Evolutionary conservation across 1,284 basidiomycete species (phyloP).

Genomic region (Xerocomus cyaneibrunnescens): DNA sequence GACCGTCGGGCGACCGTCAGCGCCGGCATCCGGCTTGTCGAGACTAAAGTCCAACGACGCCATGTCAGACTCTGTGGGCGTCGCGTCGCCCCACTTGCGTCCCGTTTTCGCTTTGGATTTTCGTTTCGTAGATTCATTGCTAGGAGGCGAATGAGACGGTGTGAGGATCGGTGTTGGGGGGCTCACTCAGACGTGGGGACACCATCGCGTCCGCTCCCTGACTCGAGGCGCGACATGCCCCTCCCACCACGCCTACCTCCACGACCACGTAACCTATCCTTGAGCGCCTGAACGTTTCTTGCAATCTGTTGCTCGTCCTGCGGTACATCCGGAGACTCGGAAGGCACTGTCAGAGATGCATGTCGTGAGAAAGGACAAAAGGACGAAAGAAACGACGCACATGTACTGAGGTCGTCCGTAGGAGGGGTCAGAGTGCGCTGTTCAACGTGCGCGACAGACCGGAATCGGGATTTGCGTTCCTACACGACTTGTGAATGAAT

Average conservation of each 20-base stretch:
- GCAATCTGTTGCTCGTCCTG: constrained; percentile 88
- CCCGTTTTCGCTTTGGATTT: constrained; percentile 73
- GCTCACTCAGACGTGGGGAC: constrained; percentile 73
- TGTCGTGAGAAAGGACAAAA: not conserved
- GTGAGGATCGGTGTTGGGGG: constrained; percentile 11
- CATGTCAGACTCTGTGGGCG: constrained; percentile 82
- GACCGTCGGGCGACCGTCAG: constrained; percentile 39
- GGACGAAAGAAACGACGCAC: constrained; percentile 31
- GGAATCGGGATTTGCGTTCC: constrained; percentile 68
- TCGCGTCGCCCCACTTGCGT: constrained; percentile 90
- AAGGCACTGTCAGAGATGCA: constrained; percentile 46
- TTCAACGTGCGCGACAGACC: constrained; percentile 43
- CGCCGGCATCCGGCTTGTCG: constrained; percentile 44
- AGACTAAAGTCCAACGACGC: constrained; percentile 83
- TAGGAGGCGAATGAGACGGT: constrained; percentile 27
- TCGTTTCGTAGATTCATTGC: constrained; percentile 62
- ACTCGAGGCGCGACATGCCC: constrained; percentile 49
- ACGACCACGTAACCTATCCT: constrained; percentile 73
- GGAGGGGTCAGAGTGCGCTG: constrained; percentile 48
- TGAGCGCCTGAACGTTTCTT: constrained; percentile 88
- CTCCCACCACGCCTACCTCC: constrained; percentile 59
- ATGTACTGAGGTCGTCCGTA: constrained; percentile 58
- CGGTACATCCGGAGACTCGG: constrained; percentile 54
- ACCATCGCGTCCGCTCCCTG: constrained; percentile 61
- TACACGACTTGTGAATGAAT: constrained; percentile 31